Percentiles rank a stretch among this genome's conserved stretches.
phyloP scores from a whole-genome alignment of 495 filamentous ascomycete genomes.

The Durotheca rogersii region DNA sequence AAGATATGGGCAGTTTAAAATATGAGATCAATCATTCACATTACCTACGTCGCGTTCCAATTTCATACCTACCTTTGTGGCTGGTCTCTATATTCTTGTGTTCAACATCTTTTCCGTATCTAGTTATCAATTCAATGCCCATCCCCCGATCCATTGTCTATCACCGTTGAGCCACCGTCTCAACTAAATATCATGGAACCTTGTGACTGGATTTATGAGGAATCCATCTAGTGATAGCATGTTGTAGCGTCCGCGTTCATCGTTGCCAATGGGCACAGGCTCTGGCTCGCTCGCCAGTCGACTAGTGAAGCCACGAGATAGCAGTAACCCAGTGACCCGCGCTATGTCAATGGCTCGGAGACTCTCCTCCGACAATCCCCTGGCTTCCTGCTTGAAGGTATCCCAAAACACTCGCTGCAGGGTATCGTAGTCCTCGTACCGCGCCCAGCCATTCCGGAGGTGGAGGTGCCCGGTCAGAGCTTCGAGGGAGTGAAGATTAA shows the following conservation, averaged over 20 bases:
- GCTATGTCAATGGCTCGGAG: slow-evolving; percentile 39
- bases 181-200: slow-evolving; percentile 28
- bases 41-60: too few species aligned
- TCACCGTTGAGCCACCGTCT: too few species aligned
- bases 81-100: too few species aligned
- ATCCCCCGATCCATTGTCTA: too few species aligned
- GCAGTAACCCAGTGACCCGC: slow-evolving; percentile 40
- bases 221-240: slow-evolving; percentile 44
- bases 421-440: slow-evolving; percentile 39
- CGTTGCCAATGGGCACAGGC: slow-evolving; percentile 41
- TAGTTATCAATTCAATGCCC: too few species aligned
- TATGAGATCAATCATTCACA: too few species aligned
- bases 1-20: too few species aligned
- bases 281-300: slow-evolving; percentile 40
- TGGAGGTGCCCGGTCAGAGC: slow-evolving; percentile 39
- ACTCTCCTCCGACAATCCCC: slow-evolving; percentile 32
- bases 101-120: too few species aligned
- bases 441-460: slow-evolving; percentile 40
- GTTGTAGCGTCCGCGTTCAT: slow-evolving; percentile 43
- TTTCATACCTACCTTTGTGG: too few species aligned
- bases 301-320: slow-evolving; percentile 42
- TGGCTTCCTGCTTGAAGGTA: slow-evolving; percentile 36
- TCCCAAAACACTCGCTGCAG: slow-evolving; percentile 41
- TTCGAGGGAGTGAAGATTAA: slow-evolving; percentile 43
- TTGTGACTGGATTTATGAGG: slow-evolving; percentile 39